These are phyloP conservation scores for Pisolithus marmoratus DNA, from an alignment of 768 basidiomycete genomes.

Conservation along the genomic window DNA sequence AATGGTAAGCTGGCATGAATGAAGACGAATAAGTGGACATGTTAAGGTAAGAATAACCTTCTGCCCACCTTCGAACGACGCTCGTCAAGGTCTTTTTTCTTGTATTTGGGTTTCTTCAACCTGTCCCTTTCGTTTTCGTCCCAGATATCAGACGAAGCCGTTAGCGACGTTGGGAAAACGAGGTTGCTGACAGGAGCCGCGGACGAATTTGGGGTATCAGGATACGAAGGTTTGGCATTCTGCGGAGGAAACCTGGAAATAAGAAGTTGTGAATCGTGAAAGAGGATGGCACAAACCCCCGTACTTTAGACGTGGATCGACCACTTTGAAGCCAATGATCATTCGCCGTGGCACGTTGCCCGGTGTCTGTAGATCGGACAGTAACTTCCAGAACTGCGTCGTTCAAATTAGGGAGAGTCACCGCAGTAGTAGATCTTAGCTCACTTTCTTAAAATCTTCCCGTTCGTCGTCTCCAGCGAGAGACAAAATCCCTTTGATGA, in stretches of 20 bases:
- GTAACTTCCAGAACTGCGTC: conserved; percentile 45
- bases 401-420: neutral
- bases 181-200: conserved; percentile 25
- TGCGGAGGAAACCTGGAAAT: conserved; percentile 73
- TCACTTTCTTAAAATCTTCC: conserved; percentile 56
- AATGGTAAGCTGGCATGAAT: neutral
- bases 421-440: neutral
- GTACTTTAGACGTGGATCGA: conserved; percentile 85
- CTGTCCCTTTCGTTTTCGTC: conserved; percentile 46
- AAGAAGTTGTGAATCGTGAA: neutral
- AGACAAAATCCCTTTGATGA: conserved; percentile 58
- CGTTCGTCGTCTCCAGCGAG: conserved; percentile 44
- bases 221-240: conserved; percentile 47
- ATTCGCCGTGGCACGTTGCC: conserved; percentile 68
- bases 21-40: neutral
- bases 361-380: conserved; percentile 58
- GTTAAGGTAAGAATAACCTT: neutral
- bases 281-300: conserved; percentile 13
- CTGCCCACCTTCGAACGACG: conserved; percentile 62
- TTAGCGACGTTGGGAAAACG: conserved; percentile 46
- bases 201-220: conserved; percentile 20
- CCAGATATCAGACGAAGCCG: conserved; percentile 75
- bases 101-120: conserved; percentile 60
- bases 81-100: conserved; percentile 83
- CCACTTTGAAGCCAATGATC: conserved; percentile 70